Base-by-base conservation (phyloP, 345 rosid species). In the Arabis hirsuta region DNA sequence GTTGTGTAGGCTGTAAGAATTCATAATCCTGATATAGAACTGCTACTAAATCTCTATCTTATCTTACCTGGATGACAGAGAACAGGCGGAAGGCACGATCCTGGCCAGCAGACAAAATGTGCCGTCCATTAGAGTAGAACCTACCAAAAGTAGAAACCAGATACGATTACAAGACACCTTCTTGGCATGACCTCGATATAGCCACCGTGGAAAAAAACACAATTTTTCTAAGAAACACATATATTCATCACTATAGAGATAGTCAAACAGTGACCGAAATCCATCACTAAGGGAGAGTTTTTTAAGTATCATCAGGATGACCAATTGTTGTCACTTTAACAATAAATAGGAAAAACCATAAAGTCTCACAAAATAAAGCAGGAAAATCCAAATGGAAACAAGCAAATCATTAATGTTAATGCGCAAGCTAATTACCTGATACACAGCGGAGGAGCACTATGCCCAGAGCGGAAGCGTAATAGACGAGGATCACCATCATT, bases 1-100 rank as follows among this genome's bases (percentile, higher is more conserved):
- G 39, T 56, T 43, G 10, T 4, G n/a, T 51, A 12, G 29, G 7
- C 51, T 45, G 22, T 24, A 41, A 24, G 19, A 56, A 12, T 39
- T 20, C 54, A 47, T 57, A 42, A 51, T 43, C 27, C 47, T 31
- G n/a, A 41, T n/a, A 51, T 0, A n/a, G 0, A 46, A 52, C 20
- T 38, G 50, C 50, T 29, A 19, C 46, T 29, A 46, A 62, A 12
- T 12, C 63, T 22, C 50, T 14, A 27, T 22, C 45, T 26, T 62
- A 20, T 48, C 55, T 42, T 70, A 95, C 98, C 92, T 95, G 98
- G 55, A 95, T 77, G 31, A 91, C 82, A 22, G 99, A 95, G 82
- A 95, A 95, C 65, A 95, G 87, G 36, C 92, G 98, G 71, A 95
- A 95, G 22, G 96, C 96, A 39, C 99, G 96, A 80, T 95, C 99